Evolutionary conservation across 1,139 yeast species (phyloP).

Genomic region (Blastobotrys indianensis): DNA sequence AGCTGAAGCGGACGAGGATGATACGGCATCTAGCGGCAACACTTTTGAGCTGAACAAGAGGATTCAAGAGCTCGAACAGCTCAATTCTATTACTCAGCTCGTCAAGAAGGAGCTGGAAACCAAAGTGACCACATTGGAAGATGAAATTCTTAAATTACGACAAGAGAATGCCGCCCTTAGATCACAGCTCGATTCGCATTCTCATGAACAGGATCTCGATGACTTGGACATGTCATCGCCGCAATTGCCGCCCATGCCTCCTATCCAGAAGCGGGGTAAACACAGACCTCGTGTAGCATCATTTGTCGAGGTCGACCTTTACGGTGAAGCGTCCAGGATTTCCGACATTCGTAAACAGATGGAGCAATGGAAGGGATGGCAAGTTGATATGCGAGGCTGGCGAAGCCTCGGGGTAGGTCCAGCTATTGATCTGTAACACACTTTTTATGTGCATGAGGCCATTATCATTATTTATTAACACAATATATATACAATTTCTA

Average conservation of each 20-base stretch:
- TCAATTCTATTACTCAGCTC: conserved; percentile 27
- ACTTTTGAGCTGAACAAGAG: conserved; percentile 1
- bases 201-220: conserved; percentile 2
- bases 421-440: conserved; percentile 41
- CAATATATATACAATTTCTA: conserved; percentile 9
- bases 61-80: conserved; percentile 22
- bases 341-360: conserved; percentile 31
- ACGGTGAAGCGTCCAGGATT: conserved; percentile 30
- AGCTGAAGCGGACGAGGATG: neutral
- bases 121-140: conserved; percentile 11
- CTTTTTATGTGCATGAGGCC: neutral
- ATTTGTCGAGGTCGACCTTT: conserved; percentile 33
- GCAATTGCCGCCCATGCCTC: conserved; percentile 13
- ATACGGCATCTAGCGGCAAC: neutral
- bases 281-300: conserved; percentile 27
- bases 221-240: conserved; percentile 26
- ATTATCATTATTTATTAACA: conserved; percentile 3
- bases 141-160: conserved; percentile 16
- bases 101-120: conserved; percentile 21
- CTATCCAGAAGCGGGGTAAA: conserved; percentile 6
- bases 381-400: conserved; percentile 82
- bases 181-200: conserved; percentile 10
- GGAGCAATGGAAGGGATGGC: conserved; percentile 77
- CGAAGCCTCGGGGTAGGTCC: conserved; percentile 60
- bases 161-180: conserved; percentile 25